These are phyloP conservation scores for Leccinum variicolor DNA, from an alignment of 768 basidiomycete species.

Conservation along the genomic window DNA sequence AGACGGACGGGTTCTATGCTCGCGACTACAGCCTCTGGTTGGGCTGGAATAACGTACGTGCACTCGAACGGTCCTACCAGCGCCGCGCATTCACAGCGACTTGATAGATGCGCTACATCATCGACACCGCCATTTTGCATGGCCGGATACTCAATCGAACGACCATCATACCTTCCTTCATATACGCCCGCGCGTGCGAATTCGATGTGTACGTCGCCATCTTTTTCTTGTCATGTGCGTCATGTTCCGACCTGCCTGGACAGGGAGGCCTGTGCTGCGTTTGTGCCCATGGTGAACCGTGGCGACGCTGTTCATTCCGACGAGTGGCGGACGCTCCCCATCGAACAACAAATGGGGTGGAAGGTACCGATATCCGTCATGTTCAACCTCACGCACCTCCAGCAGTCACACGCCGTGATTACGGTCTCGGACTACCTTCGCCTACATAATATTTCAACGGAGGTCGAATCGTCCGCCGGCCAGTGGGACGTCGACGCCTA, in stretches of 20 bases:
- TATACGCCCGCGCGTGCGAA: conserved; percentile 47
- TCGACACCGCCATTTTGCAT: conserved; percentile 43
- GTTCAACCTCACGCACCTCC: conserved; percentile 42
- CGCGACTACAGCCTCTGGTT: conserved; percentile 46
- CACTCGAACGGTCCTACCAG: not conserved
- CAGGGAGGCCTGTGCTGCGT: conserved; percentile 38
- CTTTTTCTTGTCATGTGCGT: not conserved
- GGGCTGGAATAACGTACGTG: conserved; percentile 47
- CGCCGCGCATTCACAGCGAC: not conserved
- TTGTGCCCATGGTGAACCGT: conserved; percentile 44
- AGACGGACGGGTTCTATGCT: conserved; percentile 43
- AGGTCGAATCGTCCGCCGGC: conserved; percentile 35
- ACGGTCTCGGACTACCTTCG: conserved; percentile 41
- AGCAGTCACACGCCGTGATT: conserved; percentile 34
- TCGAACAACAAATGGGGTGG: conserved; percentile 36
- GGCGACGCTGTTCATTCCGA: conserved; percentile 37
- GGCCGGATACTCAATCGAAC: conserved; percentile 41
- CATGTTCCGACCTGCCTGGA: not conserved
- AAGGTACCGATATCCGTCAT: conserved; percentile 35
- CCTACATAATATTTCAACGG: conserved; percentile 34
- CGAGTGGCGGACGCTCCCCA: conserved; percentile 40
- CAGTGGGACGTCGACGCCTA: conserved; percentile 37
- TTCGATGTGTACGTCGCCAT: conserved; percentile 25
- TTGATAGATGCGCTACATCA: conserved; percentile 46
- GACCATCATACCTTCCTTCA: conserved; percentile 42